These are phyloP conservation scores for Lyophyllum atratum DNA, from an alignment of 768 basidiomycete species.

Conservation along the genomic window DNA sequence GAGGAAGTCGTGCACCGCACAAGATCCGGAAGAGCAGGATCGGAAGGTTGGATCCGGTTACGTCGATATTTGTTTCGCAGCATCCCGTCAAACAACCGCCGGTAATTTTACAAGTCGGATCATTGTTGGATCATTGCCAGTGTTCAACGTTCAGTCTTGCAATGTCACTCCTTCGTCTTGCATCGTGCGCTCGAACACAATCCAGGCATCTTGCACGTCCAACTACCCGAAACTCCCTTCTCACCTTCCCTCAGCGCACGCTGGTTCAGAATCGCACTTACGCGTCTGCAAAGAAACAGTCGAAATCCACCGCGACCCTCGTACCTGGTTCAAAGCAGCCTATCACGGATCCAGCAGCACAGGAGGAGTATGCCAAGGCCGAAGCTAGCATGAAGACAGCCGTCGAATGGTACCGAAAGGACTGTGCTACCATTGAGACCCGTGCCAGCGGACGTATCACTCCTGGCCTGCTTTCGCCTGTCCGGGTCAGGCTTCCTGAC, in stretches of 20 bases:
- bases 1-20: background rate
- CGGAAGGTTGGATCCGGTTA: background rate
- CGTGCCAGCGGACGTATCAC: conserved; percentile 79
- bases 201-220: background rate
- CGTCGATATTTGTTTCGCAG: background rate
- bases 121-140: too few species aligned
- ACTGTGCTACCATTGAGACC: conserved; percentile 69
- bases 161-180: conserved; percentile 2
- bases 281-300: conserved; percentile 33
- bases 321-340: conserved; percentile 69
- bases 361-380: conserved; percentile 61
- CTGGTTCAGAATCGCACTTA: conserved; percentile 14
- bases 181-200: background rate
- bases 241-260: background rate
- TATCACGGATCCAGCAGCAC: conserved; percentile 53
- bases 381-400: conserved; percentile 63
- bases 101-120: background rate
- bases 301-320: conserved; percentile 57
- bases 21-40: background rate
- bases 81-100: background rate
- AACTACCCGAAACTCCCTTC: background rate
- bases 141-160: background rate
- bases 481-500: conserved; percentile 57
- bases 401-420: conserved; percentile 77
- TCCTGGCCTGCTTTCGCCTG: conserved; percentile 67